Evolutionary conservation across 345 rosid species (phyloP), one percentile per base, ranked within the genome.

Genomic region (Camelina neglecta): DNA sequence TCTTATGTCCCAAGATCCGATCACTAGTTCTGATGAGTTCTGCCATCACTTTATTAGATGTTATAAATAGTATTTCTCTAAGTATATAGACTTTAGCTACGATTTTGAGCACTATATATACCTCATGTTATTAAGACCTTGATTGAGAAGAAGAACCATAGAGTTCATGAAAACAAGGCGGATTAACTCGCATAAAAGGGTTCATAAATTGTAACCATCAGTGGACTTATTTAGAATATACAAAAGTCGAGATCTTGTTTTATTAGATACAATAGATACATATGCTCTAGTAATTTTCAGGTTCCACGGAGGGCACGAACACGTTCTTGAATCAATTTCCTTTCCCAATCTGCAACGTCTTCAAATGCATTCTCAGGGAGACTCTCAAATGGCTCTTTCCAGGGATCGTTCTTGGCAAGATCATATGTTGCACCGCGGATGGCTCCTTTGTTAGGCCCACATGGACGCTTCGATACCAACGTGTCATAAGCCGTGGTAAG

Each of bases 331-430:
- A 93, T 91, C 81, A 86, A 62, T 36, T 84, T 84, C 87, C 98
- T 93, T 78, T 93, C 97, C 96, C 97, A 88, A n/a, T 87, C 93
- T 61, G 94, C 92, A 49, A 91, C 35, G 33, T 81, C 90, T 80
- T 84, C 93, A 20, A 93, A 93, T 15, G 97, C 94, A 62, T 82
- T 45, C 66, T 87, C 98, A 6, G 96, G 88, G 56, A 93, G 93
- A 79, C 45, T 88, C 79, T 90, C 93, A 69, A 93, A 86, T 2
- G 89, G 88, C 72, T 88, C 93, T 81, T 91, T 93, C 93, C 91
- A 76, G 0, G 82, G 84, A 81, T 88, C 97, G 41, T 91, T 86
- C 79, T 86, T 93, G 11, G 96, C 90, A 23, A 91, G 85, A 74
- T 93, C 94, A 59, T 91, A 90, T 6, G 98, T 93, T 49, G 98